Evolutionary conservation across 1,284 basidiomycete species (phyloP).

Genomic region (Heterobasidion parviporum): DNA sequence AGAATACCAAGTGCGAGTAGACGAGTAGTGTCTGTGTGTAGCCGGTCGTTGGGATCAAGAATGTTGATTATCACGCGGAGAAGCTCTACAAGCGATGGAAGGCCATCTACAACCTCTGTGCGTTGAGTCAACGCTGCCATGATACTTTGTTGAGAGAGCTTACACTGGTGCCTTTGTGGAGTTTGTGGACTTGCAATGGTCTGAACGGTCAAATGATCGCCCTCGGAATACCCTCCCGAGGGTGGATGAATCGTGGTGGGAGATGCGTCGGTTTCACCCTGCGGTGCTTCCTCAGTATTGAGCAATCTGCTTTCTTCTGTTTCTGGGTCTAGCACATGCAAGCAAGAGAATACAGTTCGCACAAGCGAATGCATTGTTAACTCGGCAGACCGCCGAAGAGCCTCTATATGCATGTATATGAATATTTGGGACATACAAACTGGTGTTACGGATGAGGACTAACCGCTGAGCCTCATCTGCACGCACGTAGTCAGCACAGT

Average conservation of each 20-base stretch:
- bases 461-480: slow-evolving; percentile 91
- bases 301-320: slow-evolving; percentile 60
- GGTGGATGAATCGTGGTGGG: too few relatives aligned
- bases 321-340: slow-evolving; percentile 59
- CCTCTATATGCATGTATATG: slow-evolving; percentile 44
- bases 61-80: slow-evolving; percentile 93
- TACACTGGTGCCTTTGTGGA: neutral
- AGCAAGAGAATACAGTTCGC: slow-evolving; percentile 70
- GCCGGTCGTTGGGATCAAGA: slow-evolving; percentile 88
- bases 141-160: neutral
- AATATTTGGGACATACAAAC: slow-evolving; percentile 5
- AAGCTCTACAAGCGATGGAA: slow-evolving; percentile 90
- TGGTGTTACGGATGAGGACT: slow-evolving; percentile 22
- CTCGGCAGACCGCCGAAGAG: slow-evolving; percentile 88
- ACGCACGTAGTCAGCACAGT: slow-evolving; percentile 96
- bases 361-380: slow-evolving; percentile 89
- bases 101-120: slow-evolving; percentile 51
- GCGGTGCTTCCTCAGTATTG: slow-evolving; percentile 33
- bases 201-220: neutral
- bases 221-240: too few relatives aligned
- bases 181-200: neutral
- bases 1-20: slow-evolving; percentile 85
- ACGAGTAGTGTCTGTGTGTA: slow-evolving; percentile 95
- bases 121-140: neutral
- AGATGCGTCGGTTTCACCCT: slow-evolving; percentile 35